phyloP scores from a whole-genome alignment of 2,329 filamentous ascomycete genomes.

The Epichloe amarillans region DNA sequence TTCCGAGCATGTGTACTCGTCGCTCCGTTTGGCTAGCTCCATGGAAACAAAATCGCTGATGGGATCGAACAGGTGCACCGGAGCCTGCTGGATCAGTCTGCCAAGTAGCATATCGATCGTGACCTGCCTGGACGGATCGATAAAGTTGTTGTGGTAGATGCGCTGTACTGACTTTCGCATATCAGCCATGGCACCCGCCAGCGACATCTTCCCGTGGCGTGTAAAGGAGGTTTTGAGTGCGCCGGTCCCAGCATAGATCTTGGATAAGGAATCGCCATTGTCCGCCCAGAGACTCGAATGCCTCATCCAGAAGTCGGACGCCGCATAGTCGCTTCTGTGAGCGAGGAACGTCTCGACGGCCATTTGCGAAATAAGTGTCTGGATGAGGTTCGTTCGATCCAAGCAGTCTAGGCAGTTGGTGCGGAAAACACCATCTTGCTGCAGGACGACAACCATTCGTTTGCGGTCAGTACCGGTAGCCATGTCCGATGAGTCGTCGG shows the following conservation, averaged over 20 bases:
- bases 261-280: conserved; percentile 85
- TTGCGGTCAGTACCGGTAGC: conserved; percentile 22
- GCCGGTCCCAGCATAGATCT: conserved; percentile 92
- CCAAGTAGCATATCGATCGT: conserved; percentile 91
- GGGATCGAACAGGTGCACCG: conserved; percentile 82
- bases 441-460: conserved; percentile 56
- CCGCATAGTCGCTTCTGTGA: conserved; percentile 56
- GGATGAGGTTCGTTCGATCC: conserved; percentile 89
- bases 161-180: conserved; percentile 86
- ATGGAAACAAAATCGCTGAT: conserved; percentile 79
- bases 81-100: conserved; percentile 65
- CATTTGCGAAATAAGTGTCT: conserved; percentile 92
- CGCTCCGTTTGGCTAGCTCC: conserved; percentile 54
- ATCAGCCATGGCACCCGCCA: conserved; percentile 89
- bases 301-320: conserved; percentile 76
- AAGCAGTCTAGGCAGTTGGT: conserved; percentile 95
- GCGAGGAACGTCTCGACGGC: conserved; percentile 72
- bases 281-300: conserved; percentile 95
- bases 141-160: conserved; percentile 95
- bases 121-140: conserved; percentile 82
- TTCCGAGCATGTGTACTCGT: conserved; percentile 64
- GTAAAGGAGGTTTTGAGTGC: conserved; percentile 94
- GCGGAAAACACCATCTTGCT: conserved; percentile 90
- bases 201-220: conserved; percentile 84
- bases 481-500: conserved; percentile 37